phyloP scores from a whole-genome alignment of 768 basidiomycete genomes.

The Podaxis sp. region DNA sequence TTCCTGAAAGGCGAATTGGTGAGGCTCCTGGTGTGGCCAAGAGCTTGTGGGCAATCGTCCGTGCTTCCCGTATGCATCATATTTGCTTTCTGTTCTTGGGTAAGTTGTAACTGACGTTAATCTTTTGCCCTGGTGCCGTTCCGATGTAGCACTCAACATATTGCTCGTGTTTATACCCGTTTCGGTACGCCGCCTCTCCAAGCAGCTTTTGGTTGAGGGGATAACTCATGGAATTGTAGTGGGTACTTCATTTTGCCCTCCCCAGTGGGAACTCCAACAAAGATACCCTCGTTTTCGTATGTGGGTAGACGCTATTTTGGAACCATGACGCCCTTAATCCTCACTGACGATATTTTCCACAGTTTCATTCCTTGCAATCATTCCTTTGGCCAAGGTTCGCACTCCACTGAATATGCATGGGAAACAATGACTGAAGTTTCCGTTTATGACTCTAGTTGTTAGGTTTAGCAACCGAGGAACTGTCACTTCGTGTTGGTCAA shows the following conservation, averaged over 20 bases:
- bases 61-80: slow-evolving; percentile 54
- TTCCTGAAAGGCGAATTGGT: slow-evolving; percentile 40
- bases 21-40: slow-evolving; percentile 42
- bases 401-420: not conserved
- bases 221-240: slow-evolving; percentile 40
- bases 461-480: slow-evolving; percentile 83
- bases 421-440: not conserved
- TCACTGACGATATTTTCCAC: not conserved
- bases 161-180: slow-evolving; percentile 71
- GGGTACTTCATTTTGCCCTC: slow-evolving; percentile 68
- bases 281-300: slow-evolving; percentile 70
- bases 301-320: slow-evolving; percentile 41
- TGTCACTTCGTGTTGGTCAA: slow-evolving; percentile 80
- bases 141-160: slow-evolving; percentile 61
- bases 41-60: slow-evolving; percentile 54
- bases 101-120: not conserved
- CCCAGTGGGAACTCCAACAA: slow-evolving; percentile 32
- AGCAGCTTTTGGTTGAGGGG: not conserved
- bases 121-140: not conserved
- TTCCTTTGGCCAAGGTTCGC: slow-evolving; percentile 77
- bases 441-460: slow-evolving; percentile 52
- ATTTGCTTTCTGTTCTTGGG: not conserved
- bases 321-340: not conserved
- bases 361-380: slow-evolving; percentile 82
- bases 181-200: slow-evolving; percentile 42